Percentiles rank a stretch among this genome's conserved stretches.
phyloP scores from a whole-genome alignment of 2,329 filamentous ascomycete genomes.

The Pyrenophora tritici-repentis region DNA sequence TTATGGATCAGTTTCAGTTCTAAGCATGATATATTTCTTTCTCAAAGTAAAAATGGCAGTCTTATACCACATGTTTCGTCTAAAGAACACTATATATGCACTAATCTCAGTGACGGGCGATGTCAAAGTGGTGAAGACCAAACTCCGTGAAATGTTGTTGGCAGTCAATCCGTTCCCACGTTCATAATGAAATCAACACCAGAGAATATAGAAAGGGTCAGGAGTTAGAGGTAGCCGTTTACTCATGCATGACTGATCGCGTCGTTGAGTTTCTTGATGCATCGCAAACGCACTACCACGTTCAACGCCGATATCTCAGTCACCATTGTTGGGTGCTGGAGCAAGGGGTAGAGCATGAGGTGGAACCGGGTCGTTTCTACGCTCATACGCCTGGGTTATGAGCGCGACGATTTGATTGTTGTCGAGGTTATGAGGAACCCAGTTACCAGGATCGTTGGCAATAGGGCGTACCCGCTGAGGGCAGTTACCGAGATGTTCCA shows the following conservation, averaged over 20 bases:
- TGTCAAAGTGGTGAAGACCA: neutral
- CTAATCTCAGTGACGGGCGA: neutral
- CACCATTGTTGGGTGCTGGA: too few relatives aligned
- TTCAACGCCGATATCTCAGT: too few relatives aligned
- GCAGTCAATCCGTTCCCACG: neutral
- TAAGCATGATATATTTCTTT: too few relatives aligned
- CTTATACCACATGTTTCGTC: neutral
- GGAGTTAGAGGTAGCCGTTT: neutral
- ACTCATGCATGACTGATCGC: too few relatives aligned
- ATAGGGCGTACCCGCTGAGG: constrained; percentile 12
- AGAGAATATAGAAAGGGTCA: neutral
- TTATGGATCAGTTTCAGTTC: too few relatives aligned
- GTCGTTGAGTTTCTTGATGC: too few relatives aligned
- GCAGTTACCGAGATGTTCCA: constrained; percentile 16
- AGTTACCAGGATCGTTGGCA: constrained; percentile 20
- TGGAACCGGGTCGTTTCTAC: neutral
- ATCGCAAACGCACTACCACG: too few relatives aligned
- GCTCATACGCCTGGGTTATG: constrained; percentile 4
- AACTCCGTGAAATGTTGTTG: neutral
- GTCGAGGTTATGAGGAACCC: constrained; percentile 7
- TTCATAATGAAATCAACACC: neutral
- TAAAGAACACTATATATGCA: neutral
- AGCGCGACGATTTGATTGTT: constrained; percentile 9
- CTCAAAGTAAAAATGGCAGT: too few relatives aligned
- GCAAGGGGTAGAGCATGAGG: neutral